phyloP scores from a whole-genome alignment of 148 eudicot genomes.

The Limonium bicolor region DNA sequence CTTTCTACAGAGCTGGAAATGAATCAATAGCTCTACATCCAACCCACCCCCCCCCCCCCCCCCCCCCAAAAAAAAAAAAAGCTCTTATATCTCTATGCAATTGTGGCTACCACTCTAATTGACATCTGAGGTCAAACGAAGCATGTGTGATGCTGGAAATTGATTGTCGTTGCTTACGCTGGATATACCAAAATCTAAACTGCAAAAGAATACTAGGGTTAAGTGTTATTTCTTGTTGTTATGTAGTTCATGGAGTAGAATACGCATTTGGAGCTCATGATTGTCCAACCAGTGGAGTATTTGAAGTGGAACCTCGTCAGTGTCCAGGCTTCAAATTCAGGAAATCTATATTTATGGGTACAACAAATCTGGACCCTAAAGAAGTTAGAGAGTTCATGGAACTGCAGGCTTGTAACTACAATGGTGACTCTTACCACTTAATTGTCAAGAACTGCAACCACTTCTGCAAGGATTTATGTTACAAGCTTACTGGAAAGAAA shows the following conservation, averaged over 20 bases:
- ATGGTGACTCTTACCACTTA: conserved; percentile 82
- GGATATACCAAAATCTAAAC: neutral
- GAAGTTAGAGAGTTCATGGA: conserved; percentile 81
- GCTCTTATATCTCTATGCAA: no score
- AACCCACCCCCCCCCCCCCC: no score
- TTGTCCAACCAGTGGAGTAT: conserved; percentile 69
- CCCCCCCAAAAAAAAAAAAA: no score
- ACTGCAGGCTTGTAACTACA: conserved; percentile 50
- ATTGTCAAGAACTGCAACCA: conserved; percentile 85
- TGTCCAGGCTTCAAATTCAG: conserved; percentile 91
- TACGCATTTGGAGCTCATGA: conserved; percentile 98
- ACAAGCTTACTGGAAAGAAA: conserved; percentile 52
- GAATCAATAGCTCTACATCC: no score
- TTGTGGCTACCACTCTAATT: no score
- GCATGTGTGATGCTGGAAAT: neutral
- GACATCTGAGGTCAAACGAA: no score
- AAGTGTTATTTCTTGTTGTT: neutral
- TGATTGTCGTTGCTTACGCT: neutral
- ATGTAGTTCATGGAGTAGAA: conserved; percentile 82
- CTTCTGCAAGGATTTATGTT: conserved; percentile 75
- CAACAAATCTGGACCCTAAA: conserved; percentile 43
- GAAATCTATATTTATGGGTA: conserved; percentile 62
- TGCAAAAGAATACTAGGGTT: neutral
- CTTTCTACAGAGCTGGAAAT: no score
- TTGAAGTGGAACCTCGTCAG: conserved; percentile 85